Base-by-base conservation (phyloP, 345 rosid species). In the Ceriops decandra region DNA sequence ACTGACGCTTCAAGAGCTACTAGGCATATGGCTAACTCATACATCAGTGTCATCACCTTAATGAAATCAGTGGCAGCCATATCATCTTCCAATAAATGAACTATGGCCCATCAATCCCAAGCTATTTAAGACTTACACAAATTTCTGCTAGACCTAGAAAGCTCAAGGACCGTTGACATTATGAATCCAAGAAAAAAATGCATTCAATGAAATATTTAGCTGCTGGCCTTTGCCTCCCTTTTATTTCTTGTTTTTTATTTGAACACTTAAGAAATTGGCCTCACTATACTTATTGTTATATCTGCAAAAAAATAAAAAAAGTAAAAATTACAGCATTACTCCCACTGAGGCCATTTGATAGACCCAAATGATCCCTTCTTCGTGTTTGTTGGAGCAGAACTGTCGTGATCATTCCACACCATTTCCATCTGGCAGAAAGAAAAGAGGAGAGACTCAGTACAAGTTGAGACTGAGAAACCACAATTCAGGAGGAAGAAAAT, bases 321-420 rank as follows among this genome's bases (percentile, higher is more conserved):
- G n/a, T 5, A 32, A 53, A 60, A 58, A 58, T 21, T 49, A 35
- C 54, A 61, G 49, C 27, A 57, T 54, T 82, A 89, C 75, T 86
- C 82, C 91, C 87, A 80, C 52, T 83, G 84, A 68, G 90, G 89
- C 96, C 97, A 87, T 82, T 77, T 88, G 71, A 82, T 75, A 24
- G 90, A 83, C 71, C 85, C 88, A 26, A 79, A 71, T 5, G 85
- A 81, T 65, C 74, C 80, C 79, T 79, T 85, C 79, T 80, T 85
- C 57, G 79, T 69, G 60, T 81, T 78, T 17, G 91, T 84, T 57
- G 86, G 82, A 72, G 82, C 82, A 0, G 87, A 76, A 57, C 81
- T 81, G 67, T 74, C 71, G 1, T 80, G 63, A 7, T 93, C 96
- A 72, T 89, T 88, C 96, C 98, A 91, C 42, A 85, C 78, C 91